Conservation (phyloP, 2,329 filamentous ascomycete genomes). For the Pestalotiopsis sp. region DNA sequence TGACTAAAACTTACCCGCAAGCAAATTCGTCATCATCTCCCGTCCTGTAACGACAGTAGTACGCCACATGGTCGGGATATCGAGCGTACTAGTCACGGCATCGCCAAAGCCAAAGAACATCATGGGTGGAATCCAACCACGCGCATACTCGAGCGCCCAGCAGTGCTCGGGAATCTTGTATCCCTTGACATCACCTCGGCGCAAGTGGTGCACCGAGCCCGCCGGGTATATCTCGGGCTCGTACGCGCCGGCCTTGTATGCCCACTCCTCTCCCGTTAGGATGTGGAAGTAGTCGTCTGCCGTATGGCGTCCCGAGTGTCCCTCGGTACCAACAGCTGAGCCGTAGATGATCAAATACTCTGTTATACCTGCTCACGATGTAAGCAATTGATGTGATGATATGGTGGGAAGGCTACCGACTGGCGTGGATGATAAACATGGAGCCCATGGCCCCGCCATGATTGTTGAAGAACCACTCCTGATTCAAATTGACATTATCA, state of each 20-base stretch:
- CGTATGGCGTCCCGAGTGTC: slow-evolving; percentile 84
- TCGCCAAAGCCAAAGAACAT: slow-evolving; percentile 87
- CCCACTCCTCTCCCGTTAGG: slow-evolving; percentile 73
- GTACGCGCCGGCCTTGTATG: slow-evolving; percentile 69
- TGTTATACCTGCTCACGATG: slow-evolving; percentile 56
- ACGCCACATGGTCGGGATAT: slow-evolving; percentile 80
- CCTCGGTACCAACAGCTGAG: slow-evolving; percentile 80
- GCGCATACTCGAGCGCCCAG: slow-evolving; percentile 81
- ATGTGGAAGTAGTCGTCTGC: slow-evolving; percentile 96
- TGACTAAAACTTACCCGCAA: slow-evolving; percentile 65
- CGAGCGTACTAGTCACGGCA: slow-evolving; percentile 75
- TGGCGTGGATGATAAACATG: slow-evolving; percentile 88
- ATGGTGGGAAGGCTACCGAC: slow-evolving; percentile 43
- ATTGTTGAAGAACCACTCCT: slow-evolving; percentile 93
- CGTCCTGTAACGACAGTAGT: slow-evolving; percentile 71
- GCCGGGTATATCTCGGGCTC: slow-evolving; percentile 68
- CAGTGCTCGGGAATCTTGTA: slow-evolving; percentile 76
- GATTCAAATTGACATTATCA: slow-evolving; percentile 63
- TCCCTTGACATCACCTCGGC: slow-evolving; percentile 73
- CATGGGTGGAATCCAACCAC: slow-evolving; percentile 93
- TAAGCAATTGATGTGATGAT: neutral
- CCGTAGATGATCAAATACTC: slow-evolving; percentile 92
- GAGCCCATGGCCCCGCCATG: slow-evolving; percentile 88
- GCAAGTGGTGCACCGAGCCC: slow-evolving; percentile 71
- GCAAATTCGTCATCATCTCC: slow-evolving; percentile 74